Base-by-base conservation (phyloP, 768 basidiomycete genomes). In the Lenzites betulinus region DNA sequence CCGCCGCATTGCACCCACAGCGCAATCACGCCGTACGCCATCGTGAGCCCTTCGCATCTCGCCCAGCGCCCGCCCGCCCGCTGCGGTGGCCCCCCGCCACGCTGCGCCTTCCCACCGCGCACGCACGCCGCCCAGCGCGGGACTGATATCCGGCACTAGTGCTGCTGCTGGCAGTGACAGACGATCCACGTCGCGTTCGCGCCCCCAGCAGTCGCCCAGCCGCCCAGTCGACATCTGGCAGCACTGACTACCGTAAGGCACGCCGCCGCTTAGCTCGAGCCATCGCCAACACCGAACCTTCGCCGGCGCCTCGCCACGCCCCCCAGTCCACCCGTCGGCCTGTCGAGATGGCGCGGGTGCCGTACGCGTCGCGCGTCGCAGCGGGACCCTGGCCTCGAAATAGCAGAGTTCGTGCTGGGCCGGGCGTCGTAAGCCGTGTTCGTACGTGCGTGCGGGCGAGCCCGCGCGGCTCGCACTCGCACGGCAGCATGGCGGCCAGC, bases 201-300 rank as follows among this genome's bases (percentile, higher is more conserved):
- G 38, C 30, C 30, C 4, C 30, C 6, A 33, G 30, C 30, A 33
- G n/a, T n/a, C n/a, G n/a, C n/a, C n/a, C n/a, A n/a, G n/a, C n/a
- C n/a, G n/a, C n/a, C n/a, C n/a, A n/a, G n/a, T n/a, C n/a, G n/a
- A n/a, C n/a, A n/a, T n/a, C n/a, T n/a, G n/a, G n/a, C n/a, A n/a
- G n/a, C 42, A 22, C n/a, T 43, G 42, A 8, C 36, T 30, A 16
- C 26, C 38, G 48, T 48, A 51, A 58, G 56, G 48, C 56, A 58
- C 48, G 39, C 30, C 48, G 48, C 42, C 50, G 30, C n/a, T 33
- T 33, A 33, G 56, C 36, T 16, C 47, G n/a, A n/a, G n/a, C n/a
- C n/a, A n/a, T n/a, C n/a, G n/a, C n/a, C n/a, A n/a, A 50, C 56
- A 58, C 50, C 50, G 56, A 58, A 58, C 56, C 56, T 58, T 58